Base-by-base conservation (phyloP, 2,329 filamentous ascomycete genomes). In the Nectriaceae sp. region DNA sequence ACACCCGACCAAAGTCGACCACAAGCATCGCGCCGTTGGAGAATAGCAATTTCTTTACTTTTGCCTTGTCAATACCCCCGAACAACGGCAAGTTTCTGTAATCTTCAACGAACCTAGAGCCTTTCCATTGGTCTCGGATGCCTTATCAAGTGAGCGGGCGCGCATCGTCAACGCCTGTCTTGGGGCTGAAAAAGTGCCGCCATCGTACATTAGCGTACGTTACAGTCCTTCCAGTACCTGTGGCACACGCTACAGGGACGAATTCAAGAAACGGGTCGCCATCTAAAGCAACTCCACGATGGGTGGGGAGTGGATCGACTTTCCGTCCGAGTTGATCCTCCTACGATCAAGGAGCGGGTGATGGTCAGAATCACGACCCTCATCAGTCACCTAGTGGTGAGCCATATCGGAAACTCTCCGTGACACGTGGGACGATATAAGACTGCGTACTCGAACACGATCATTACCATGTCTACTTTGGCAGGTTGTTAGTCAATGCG, bases 121-220 rank as follows among this genome's bases (percentile, higher is more conserved):
- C 16, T 39, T 39, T 8, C 37, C 20, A 39, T 39, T 21, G 19
- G 16, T 20, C 18, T 39, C 16, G n/a, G 18, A 16, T 36, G 19
- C 19, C 48, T 57, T 59, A 60, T 59, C 55, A 36, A 35, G 29
- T 24, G 47, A 57, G 38, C 46, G 46, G 42, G 41, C 38, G 46
- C 20, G 42, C 46, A 49, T 50, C 52, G 38, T 37, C 20, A 37
- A 40, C n/a, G 45, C 41, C 54, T 50, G 54, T 33, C 41, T 50
- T 16, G 44, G 37, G 40, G 46, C 49, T 52, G 44, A 33, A 37
- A 48, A 24, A 42, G 44, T 29, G 31, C 50, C 49, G 36, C 46
- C 26, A 50, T 53, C 42, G 35, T 53, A 45, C 52, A 53, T 47
- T 49, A 56, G 49, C 52, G 52, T 40, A 44, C 44, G 44, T 40